Evolutionary conservation across 768 basidiomycete species (phyloP), one percentile per base, ranked within the genome.

Genomic region (Kwoniella newhampshirensis): DNA sequence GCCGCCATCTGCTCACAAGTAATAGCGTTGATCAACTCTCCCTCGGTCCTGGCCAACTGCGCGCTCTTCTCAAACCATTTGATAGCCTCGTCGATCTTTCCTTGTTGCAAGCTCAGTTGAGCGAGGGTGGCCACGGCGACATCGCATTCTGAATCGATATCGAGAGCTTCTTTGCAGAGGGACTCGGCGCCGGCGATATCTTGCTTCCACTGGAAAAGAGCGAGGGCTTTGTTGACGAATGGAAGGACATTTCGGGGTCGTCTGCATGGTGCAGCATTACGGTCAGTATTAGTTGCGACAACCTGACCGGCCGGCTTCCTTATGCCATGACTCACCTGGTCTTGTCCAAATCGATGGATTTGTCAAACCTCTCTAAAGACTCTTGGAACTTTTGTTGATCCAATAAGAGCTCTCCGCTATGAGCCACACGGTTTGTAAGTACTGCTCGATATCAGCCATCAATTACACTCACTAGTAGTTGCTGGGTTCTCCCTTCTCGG

Each of bases 191-290:
- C 39, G 45, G 59, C 27, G 52, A 90, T 82, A 71, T 98, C 91
- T 71, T 94, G 88, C 75, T 90, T 89, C 88, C 88, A 91, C 78
- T 98, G 96, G 82, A 86, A 98, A 45, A 97, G 71, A 0, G 91
- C 88, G 20, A 98, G 86, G n/a, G 93, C 92, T 74, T 94, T 96
- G 85, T 99, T 99, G 51, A 98, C 92, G 41, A 94, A 80, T 0
- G 94, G 88, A 2, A 98, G 82, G 21, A 96, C 94, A 75, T 98
- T 99, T 50, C 67, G 70, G 17, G 75, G 70, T 46, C 66, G 55
- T n/a, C 59, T 68, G 40, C n/a, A 42, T 25, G 50, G 25, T 45
- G 46, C 12, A n/a, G 25, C 13, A 18, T n/a, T 15, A 20, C 47
- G 40, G 50, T 23, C 12, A 12, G 18, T 26, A 46, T 20, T 15